phyloP scores from a whole-genome alignment of 331 rosid species.

The Dryas integrifolia region DNA sequence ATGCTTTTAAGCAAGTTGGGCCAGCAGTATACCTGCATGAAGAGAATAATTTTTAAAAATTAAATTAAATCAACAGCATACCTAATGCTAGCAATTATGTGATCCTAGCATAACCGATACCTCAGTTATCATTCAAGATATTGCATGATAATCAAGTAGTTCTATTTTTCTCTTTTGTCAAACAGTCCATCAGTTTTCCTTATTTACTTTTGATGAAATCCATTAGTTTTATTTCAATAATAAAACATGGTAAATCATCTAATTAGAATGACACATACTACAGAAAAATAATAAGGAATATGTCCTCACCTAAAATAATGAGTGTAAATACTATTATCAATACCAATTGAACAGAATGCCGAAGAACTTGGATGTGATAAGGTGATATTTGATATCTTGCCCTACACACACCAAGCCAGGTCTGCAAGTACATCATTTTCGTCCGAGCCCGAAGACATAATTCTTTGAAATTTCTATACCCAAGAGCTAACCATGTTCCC shows the following conservation, averaged over 20 bases:
- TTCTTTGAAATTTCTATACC: neutral
- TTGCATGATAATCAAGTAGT: neutral
- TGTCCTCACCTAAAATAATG: conserved; percentile 28
- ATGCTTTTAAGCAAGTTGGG: conserved; percentile 21
- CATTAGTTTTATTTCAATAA: neutral
- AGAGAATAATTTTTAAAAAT: neutral
- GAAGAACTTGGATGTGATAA: conserved; percentile 11
- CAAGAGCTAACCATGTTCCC: conserved; percentile 5
- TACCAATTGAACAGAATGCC: conserved; percentile 19
- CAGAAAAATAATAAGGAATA: neutral
- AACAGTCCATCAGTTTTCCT: neutral
- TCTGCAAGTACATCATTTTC: conserved; percentile 17
- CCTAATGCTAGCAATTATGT: neutral
- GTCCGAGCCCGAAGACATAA: neutral
- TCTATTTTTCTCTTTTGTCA: neutral
- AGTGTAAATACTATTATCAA: conserved; percentile 16
- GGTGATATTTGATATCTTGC: conserved; percentile 31
- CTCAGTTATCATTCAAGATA: neutral
- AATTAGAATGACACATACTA: neutral
- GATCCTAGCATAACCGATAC: neutral
- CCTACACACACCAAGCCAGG: conserved; percentile 28
- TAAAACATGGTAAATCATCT: neutral
- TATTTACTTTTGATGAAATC: neutral
- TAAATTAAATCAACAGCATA: neutral
- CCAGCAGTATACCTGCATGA: conserved; percentile 29